Evolutionary conservation across 2,329 filamentous ascomycete genomes (phyloP), one percentile per base, ranked within the genome.

Genomic region (Pezicula carpinea): DNA sequence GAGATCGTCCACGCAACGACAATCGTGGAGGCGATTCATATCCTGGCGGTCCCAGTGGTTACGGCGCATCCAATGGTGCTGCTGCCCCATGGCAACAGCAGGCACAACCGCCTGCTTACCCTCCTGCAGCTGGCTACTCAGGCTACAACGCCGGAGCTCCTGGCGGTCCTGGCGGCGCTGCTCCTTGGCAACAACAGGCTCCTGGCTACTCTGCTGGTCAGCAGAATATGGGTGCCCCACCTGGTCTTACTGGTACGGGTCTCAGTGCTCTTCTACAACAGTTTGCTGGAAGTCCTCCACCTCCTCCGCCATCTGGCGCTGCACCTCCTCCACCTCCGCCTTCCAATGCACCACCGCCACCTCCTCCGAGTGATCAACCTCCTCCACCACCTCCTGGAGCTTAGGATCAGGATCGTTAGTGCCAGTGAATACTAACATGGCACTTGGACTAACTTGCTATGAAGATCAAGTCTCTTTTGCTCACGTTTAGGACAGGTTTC

Each of bases 251-350:
- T 50, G 75, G 73, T 48, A 75, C 77, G 50, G 80, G 79, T 34
- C 70, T 85, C 51, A 82, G 77, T 61, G 78, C 80, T 39, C 71
- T 88, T 49, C 83, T 86, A 59, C 80, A 86, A 65, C 82, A 83
- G 59, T 87, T 77, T 33, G 72, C 66, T 50, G 68, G 66, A 36
- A 69, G 74, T 40, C 68, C 66, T 26, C 70, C 65, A 34, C 70
- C 74, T 19, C 71, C 75, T 47, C 78, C 79, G 36, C 82, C 82
- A 21, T 34, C 78, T 51, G 75, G 74, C 43, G 72, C 75, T 50
- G 80, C 79, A 54, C 66, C 64, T 15, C 71, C 65, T 39, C 69
- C 71, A 22, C 68, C 75, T 47, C 77, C 38, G n/a, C 77, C 81
- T 14, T 81, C 83, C 2, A 19, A 76, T 46, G 72, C 73, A 54